Evolutionary conservation across 2,329 filamentous ascomycete species (phyloP), one percentile per base, ranked within the genome.

Genomic region (Fusarium begoniae): DNA sequence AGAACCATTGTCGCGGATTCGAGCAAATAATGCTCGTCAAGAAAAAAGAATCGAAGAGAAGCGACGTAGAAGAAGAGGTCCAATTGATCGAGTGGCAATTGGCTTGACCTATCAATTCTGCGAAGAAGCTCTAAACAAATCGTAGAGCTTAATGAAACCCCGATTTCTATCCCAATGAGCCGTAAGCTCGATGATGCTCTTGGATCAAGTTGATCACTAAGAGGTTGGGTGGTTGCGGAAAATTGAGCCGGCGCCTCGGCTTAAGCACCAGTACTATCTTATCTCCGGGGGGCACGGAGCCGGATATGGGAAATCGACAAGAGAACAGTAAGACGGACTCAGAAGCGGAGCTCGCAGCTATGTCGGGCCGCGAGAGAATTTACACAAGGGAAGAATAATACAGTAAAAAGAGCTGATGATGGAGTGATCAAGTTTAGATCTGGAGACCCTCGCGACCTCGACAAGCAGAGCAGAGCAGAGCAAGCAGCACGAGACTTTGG

Each of bases 1-100:
- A 91, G 88, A 73, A 91, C 89, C 89, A 91, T 91, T 63, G 80
- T 87, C 79, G 73, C 80, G 63, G 66, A 62, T 64, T 38, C 51
- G 63, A 63, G 63, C 63, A 51, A 57, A 50, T 56, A 44, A 50
- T 60, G 76, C 68, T 72, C 71, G 62, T 67, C 43, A 68, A 55
- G 37, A 63, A 38, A 47, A 63, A 55, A 69, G 44, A 61, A 47
- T 55, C 43, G 44, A 58, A 62, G 54, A 50, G 48, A 70, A 61
- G 48, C 48, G 22, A 41, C 12, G 28, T 40, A 41, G 57, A 75
- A 37, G 26, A 47, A 10, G 45, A 37, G 35, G 69, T 56, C 61
- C 76, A 77, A 76, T 78, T 72, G 61, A 57, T 14, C 20, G 48
- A 63, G 50, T 48, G 61, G 26, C 26, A 41, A 38, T 57, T 30